These are phyloP conservation scores for Talaromyces proteolyticus DNA, from an alignment of 495 filamentous ascomycete species.

Conservation along the genomic window DNA sequence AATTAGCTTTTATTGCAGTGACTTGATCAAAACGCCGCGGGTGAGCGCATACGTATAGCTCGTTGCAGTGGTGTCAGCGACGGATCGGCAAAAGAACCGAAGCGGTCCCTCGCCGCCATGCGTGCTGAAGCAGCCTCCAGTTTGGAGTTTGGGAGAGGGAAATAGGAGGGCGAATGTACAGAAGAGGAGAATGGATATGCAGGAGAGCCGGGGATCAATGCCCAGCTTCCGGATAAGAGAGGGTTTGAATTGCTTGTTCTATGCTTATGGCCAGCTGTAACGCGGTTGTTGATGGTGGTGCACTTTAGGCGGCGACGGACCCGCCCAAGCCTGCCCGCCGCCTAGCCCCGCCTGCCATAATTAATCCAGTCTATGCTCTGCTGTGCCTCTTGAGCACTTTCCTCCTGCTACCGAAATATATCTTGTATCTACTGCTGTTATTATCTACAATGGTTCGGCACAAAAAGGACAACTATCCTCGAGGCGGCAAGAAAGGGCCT, in stretches of 20 bases:
- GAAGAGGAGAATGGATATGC: background rate
- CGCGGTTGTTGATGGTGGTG: background rate
- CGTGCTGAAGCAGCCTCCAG: slow-evolving; percentile 95
- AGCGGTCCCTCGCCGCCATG: slow-evolving; percentile 93
- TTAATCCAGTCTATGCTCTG: too few relatives aligned
- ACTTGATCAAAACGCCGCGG: too few relatives aligned
- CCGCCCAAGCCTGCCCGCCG: too few relatives aligned
- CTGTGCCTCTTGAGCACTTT: too few relatives aligned
- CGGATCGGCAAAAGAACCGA: slow-evolving; percentile 72
- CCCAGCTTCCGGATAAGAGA: background rate
- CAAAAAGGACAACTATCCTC: slow-evolving; percentile 82
- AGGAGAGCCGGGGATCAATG: background rate
- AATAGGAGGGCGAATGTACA: slow-evolving; percentile 6
- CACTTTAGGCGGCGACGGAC: slow-evolving; percentile 1
- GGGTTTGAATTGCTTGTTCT: background rate
- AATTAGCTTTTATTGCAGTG: too few relatives aligned
- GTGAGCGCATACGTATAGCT: slow-evolving; percentile 83
- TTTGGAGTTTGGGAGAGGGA: slow-evolving; percentile 23
- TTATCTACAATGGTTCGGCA: slow-evolving; percentile 69
- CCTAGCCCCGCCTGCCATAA: too few relatives aligned
- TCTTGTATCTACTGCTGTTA: too few relatives aligned
- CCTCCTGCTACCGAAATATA: too few relatives aligned
- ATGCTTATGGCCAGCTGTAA: slow-evolving; percentile 5
- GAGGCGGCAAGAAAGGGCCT: slow-evolving; percentile 59
- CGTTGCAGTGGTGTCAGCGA: slow-evolving; percentile 82